These are phyloP conservation scores for Selenicereus undatus DNA, from an alignment of 148 eudicot species.

Conservation along the genomic window DNA sequence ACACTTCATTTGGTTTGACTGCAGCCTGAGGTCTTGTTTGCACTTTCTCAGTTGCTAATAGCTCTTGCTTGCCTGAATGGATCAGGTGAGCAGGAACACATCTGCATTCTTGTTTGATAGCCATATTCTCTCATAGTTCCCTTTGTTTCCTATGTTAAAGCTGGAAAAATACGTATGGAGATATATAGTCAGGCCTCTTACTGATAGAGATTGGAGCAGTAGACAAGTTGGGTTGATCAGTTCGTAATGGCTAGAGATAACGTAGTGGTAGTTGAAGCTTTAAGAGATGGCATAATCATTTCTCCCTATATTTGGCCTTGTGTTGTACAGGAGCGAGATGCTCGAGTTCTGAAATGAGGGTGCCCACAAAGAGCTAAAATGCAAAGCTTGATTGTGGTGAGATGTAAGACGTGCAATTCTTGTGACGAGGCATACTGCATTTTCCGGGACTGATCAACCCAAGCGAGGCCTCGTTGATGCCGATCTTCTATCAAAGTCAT, in stretches of 20 bases:
- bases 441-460: conserved; percentile 40
- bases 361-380: conserved; percentile 26
- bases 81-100: too few species aligned
- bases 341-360: conserved; percentile 35
- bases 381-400: conserved; percentile 29
- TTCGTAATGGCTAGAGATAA: conserved; percentile 71
- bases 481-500: conserved; percentile 10
- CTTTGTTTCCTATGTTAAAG: too few species aligned
- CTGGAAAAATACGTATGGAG: background rate
- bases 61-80: too few species aligned
- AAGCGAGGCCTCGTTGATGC: conserved; percentile 31
- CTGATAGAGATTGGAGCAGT: conserved; percentile 47
- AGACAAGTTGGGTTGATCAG: conserved; percentile 57
- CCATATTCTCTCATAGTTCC: too few species aligned
- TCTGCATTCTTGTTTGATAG: too few species aligned
- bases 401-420: conserved; percentile 27
- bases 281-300: conserved; percentile 71
- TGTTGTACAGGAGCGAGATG: conserved; percentile 92
- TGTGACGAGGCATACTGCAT: conserved; percentile 26
- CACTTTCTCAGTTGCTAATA: too few species aligned
- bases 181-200: conserved; percentile 32
- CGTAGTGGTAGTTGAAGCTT: conserved; percentile 71
- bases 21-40: conserved; percentile 11
- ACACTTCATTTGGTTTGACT: conserved; percentile 8
- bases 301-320: conserved; percentile 84